Percentiles rank a stretch among this genome's conserved stretches.
phyloP scores from a whole-genome alignment of 441 rosid genomes.

The Isatis lusitanica region DNA sequence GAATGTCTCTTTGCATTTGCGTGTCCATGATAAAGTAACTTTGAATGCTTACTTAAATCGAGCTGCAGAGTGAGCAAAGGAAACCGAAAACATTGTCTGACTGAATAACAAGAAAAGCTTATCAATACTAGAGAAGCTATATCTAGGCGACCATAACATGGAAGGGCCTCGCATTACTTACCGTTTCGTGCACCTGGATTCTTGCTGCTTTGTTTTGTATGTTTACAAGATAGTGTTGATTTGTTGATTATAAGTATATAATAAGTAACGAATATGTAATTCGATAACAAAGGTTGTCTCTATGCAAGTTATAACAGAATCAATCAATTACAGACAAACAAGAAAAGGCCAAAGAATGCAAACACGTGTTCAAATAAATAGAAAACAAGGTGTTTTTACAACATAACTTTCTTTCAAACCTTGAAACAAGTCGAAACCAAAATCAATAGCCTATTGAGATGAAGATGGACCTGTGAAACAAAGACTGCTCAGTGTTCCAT shows the following conservation, averaged over 20 bases:
- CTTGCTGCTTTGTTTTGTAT: too few species aligned
- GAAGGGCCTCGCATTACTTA: too few species aligned
- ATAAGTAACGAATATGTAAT: neutral
- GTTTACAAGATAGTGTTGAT: neutral
- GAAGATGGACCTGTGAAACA: constrained; percentile 1
- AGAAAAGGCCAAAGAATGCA: neutral
- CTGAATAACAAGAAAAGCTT: too few species aligned
- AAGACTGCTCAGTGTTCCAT: constrained; percentile 22
- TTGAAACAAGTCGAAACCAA: constrained; percentile 19
- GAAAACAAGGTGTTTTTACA: constrained; percentile 30
- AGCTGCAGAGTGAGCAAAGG: too few species aligned
- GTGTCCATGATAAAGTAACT: too few species aligned
- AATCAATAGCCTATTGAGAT: constrained; percentile 20
- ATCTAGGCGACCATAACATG: too few species aligned
- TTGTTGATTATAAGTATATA: neutral
- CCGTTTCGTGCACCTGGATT: too few species aligned
- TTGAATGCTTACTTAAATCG: too few species aligned
- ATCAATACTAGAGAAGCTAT: too few species aligned
- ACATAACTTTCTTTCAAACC: constrained; percentile 26
- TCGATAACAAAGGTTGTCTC: constrained; percentile 6
- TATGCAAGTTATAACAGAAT: constrained; percentile 4
- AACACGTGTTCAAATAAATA: constrained; percentile 21
- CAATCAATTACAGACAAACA: constrained; percentile 17
- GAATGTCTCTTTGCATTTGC: too few species aligned
- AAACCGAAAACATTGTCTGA: too few species aligned